phyloP scores from a whole-genome alignment of 805 yeast genomes.

The Maudiozyma serrabonitensis region DNA sequence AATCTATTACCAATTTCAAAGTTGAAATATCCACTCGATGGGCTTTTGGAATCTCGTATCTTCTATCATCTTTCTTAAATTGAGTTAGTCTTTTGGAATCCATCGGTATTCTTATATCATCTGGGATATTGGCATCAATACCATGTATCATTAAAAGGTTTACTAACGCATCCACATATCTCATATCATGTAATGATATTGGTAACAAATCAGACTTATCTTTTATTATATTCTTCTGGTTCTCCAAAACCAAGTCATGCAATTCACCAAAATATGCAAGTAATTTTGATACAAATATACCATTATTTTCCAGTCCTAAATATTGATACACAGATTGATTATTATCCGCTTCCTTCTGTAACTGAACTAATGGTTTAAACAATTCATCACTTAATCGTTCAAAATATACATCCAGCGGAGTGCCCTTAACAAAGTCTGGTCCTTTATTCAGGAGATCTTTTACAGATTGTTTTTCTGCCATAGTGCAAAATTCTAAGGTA shows the following conservation, averaged over 20 bases:
- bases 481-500: neutral
- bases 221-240: slow-evolving; percentile 5
- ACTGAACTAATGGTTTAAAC: slow-evolving; percentile 1
- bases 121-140: slow-evolving; percentile 51
- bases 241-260: slow-evolving; percentile 7
- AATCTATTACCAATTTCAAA: slow-evolving; percentile 10
- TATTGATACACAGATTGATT: slow-evolving; percentile 7
- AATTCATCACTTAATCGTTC: slow-evolving; percentile 10
- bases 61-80: slow-evolving; percentile 29
- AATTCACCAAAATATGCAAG: slow-evolving; percentile 9
- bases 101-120: slow-evolving; percentile 53
- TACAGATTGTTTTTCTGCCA: neutral
- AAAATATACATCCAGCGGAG: slow-evolving; percentile 30
- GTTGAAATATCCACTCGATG: slow-evolving; percentile 8
- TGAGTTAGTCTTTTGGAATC: slow-evolving; percentile 48
- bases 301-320: slow-evolving; percentile 9
- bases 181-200: slow-evolving; percentile 80
- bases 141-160: slow-evolving; percentile 63
- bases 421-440: slow-evolving; percentile 27
- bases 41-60: slow-evolving; percentile 11
- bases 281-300: slow-evolving; percentile 14
- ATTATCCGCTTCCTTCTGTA: neutral
- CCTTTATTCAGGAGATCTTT: slow-evolving; percentile 6
- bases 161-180: slow-evolving; percentile 53
- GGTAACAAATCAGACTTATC: slow-evolving; percentile 31